Evolutionary conservation across 2,329 filamentous ascomycete species (phyloP).

Genomic region (Claviceps quebecensis): DNA sequence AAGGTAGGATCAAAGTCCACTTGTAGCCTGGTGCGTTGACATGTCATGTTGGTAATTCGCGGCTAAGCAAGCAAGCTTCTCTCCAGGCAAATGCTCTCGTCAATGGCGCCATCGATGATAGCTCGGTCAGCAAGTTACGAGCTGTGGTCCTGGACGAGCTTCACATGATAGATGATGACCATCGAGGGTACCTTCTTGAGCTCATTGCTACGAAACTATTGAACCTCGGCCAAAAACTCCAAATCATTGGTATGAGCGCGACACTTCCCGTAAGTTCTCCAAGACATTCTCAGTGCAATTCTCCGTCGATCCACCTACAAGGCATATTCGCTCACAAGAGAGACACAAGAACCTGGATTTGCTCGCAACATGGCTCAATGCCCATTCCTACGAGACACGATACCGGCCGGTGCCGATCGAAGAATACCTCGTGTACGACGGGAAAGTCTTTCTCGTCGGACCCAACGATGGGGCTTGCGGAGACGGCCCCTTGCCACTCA

Average conservation of each 20-base stretch:
- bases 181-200: constrained; percentile 62
- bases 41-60: neutral
- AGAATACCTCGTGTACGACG: constrained; percentile 60
- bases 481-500: constrained; percentile 40
- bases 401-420: constrained; percentile 65
- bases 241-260: constrained; percentile 69
- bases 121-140: constrained; percentile 47
- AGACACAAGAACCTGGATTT: constrained; percentile 48
- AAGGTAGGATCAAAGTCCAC: constrained; percentile 31
- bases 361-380: constrained; percentile 55
- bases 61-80: constrained; percentile 2
- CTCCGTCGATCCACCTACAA: neutral
- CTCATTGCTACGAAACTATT: constrained; percentile 60
- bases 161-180: constrained; percentile 70
- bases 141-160: constrained; percentile 62
- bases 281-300: neutral
- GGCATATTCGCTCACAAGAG: neutral
- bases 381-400: constrained; percentile 56
- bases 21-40: neutral
- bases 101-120: constrained; percentile 60
- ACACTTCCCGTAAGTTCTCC: constrained; percentile 48
- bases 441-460: constrained; percentile 49
- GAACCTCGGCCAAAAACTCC: constrained; percentile 50
- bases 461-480: constrained; percentile 37
- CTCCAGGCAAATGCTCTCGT: constrained; percentile 57